Evolutionary conservation across 2,329 filamentous ascomycete genomes (phyloP).

Genomic region (Neofusicoccum kwambonambiense): DNA sequence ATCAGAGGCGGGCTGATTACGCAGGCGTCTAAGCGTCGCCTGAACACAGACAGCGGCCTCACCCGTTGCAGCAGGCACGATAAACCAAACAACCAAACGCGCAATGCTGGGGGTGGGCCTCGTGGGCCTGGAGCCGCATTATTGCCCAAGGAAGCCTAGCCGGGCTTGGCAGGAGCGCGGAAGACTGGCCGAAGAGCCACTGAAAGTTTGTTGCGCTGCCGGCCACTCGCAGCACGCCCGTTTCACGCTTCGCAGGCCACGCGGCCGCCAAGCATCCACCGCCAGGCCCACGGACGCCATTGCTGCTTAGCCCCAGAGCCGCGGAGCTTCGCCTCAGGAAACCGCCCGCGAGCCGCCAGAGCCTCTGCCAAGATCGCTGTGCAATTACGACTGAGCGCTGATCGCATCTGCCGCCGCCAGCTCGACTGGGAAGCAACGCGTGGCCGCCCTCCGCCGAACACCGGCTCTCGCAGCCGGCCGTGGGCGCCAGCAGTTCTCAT

Average conservation of each 20-base stretch:
- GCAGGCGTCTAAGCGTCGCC: not conserved
- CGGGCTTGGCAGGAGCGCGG: not conserved
- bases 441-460: not conserved
- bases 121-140: not conserved
- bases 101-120: conserved; percentile 3
- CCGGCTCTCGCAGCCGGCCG: too few relatives aligned
- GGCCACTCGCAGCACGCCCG: not conserved
- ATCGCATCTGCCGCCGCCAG: not conserved
- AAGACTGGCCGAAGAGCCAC: not conserved
- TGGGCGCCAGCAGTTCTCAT: not conserved
- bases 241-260: not conserved
- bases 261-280: conserved; percentile 1
- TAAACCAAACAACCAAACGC: not conserved
- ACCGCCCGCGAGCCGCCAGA: not conserved
- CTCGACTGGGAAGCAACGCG: not conserved
- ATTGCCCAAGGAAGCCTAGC: not conserved
- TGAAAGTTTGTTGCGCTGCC: not conserved
- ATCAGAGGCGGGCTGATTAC: conserved; percentile 14
- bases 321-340: not conserved
- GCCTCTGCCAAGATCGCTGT: not conserved
- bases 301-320: conserved; percentile 7
- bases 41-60: conserved; percentile 1
- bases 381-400: not conserved
- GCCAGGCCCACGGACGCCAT: not conserved
- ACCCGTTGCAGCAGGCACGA: not conserved